Percentiles rank a stretch among this genome's conserved stretches.
Conservation (phyloP, 2,329 filamentous ascomycete species). For the Balansia obtecta region DNA sequence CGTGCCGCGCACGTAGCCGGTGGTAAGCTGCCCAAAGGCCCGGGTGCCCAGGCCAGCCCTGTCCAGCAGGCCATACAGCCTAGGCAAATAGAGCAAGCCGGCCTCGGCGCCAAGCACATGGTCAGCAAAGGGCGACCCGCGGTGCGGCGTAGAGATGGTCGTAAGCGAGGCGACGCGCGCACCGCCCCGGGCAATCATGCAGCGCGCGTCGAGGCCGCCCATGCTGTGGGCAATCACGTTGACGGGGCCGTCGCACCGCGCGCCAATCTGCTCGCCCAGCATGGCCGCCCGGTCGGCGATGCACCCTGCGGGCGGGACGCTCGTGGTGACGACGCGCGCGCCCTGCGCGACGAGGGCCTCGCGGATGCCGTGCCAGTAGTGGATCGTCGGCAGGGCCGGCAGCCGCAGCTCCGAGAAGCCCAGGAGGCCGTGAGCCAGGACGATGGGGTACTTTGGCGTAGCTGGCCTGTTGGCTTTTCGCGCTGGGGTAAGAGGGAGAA, state of each 20-base stretch:
- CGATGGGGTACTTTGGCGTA: constrained; percentile 47
- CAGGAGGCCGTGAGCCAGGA: constrained; percentile 52
- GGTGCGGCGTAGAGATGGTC: constrained; percentile 43
- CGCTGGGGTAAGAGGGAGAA: neutral
- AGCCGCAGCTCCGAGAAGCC: constrained; percentile 48
- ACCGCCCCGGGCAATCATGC: constrained; percentile 37
- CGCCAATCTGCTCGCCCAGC: constrained; percentile 38
- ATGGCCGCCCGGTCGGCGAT: constrained; percentile 48
- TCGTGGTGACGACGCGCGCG: constrained; percentile 44
- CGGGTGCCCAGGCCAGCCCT: constrained; percentile 41
- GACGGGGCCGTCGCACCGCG: constrained; percentile 30
- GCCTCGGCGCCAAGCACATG: constrained; percentile 28
- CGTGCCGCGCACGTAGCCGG: constrained; percentile 40
- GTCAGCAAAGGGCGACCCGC: constrained; percentile 44
- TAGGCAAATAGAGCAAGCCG: constrained; percentile 37
- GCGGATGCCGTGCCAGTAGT: constrained; percentile 54
- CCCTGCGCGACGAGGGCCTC: constrained; percentile 42
- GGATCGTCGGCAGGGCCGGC: constrained; percentile 39
- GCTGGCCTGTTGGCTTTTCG: constrained; percentile 20
- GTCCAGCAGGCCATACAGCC: constrained; percentile 38
- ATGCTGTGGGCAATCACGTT: constrained; percentile 65
- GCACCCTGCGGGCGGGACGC: constrained; percentile 47
- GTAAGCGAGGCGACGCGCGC: constrained; percentile 36
- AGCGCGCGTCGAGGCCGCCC: constrained; percentile 52
- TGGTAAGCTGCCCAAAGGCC: constrained; percentile 50